Evolutionary conservation across 2,329 filamentous ascomycete species (phyloP), one percentile per base, ranked within the genome.

Genomic region (Ascochyta lentis): DNA sequence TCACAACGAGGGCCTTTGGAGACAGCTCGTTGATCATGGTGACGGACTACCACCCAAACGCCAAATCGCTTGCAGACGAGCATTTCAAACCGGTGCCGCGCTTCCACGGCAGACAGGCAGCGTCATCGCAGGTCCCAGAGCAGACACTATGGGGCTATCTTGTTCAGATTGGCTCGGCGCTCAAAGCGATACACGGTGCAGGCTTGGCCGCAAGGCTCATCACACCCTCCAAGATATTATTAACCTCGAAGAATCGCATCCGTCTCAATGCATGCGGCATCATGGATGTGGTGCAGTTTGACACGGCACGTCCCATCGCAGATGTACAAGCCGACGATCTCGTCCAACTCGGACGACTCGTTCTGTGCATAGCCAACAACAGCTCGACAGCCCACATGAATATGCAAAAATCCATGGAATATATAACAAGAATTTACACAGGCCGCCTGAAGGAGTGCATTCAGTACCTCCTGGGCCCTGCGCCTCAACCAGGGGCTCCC

Each of bases 11-110:
- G 58, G 91, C 89, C 24, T 99, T 99, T 75, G 91, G 92, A 51
- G 95, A 98, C 74, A 96, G 91, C 76, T 98, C 95, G 3, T 83
- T 99, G 50, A 89, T 99, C 44, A 90, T 99, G 68, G 92, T 96
- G 23, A 95, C 92, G 59, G 92, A 96, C 73, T 99, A 96, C 70
- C 91, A 95, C 69, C 94, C 95, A 1, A 82, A 95, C 19, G 91
- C 94, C 2, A 96, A 95, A 76, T 96, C 94, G 0, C 83, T 99
- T 23, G 86, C 89, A 31, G 94, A 98, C 69, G 86, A 90, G 66
- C 91, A 97, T 68, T 87, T 92, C 65, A 70, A 77, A 49, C 70
- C 67, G 9, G 64, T 70, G 41, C 66, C 68, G 47, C 70, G 77
- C 42, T 80, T 72, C 58, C 76, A 76, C 37, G 74, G 75, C 33